Base-by-base conservation (phyloP, 371 early-diverging fungal species). In the Rhizopus sp. region DNA sequence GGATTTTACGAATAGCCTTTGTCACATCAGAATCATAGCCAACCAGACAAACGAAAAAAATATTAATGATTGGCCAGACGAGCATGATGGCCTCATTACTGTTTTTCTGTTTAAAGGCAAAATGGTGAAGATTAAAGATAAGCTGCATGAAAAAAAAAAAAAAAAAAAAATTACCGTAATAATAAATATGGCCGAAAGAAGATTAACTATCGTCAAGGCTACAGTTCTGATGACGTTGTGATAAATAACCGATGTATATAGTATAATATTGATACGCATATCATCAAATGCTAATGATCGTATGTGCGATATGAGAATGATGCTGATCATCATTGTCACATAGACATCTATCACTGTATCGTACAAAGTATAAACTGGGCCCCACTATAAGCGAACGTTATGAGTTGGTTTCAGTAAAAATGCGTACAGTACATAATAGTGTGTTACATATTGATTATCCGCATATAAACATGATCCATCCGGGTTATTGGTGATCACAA, bases 21-120 rank as follows among this genome's bases (percentile, higher is more conserved):
- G 71, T 64, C 4, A 77, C 55, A 50, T 77, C 78, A 5, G 70
- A 63, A 51, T 77, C 78, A n/a, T 77, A 72, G 4, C 78, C 78
- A 12, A 77, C 62, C 10, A 77, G 52, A 3, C 70, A 16, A 30
- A 74, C 61, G 50, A 77, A 67, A 16, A 63, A 41, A 0, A 66
- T 47, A 39, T 74, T 74, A 52, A 70, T 66, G 15, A 72, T 55
- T 1, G 78, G 75, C 78, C 78, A 77, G 29, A 72, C 32, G 2
- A 74, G 42, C 70, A 74, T 70, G 10, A 77, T 62, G 0, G 48
- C 37, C 3, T 40, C 40, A 4, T 31, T 55, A 33, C 47, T 47
- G 15, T 58, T 50, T 55, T 53, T 53, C 58, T 68, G 50, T 29
- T 6, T 4, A 33, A 45, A 8, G 16, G n/a, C 3, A 3, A 42